Conservation (phyloP, 2,329 filamentous ascomycete genomes). For the Aspergillus clavatus region DNA sequence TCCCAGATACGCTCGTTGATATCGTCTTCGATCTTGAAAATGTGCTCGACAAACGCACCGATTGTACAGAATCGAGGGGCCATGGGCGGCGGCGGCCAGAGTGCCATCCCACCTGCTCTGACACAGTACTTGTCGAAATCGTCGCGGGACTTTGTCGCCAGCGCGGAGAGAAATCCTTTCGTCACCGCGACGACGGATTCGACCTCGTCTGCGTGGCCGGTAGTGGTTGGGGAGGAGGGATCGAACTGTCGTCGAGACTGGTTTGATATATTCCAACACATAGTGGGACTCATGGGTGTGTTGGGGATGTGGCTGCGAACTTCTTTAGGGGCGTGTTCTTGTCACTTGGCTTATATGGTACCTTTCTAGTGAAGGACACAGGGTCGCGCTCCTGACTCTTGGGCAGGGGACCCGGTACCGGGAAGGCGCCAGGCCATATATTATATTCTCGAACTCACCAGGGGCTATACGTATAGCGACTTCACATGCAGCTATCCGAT, state of each 20-base stretch:
- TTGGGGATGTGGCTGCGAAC: neutral
- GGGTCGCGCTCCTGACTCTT: neutral
- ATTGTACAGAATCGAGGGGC: conserved; percentile 34
- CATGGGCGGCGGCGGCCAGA: conserved; percentile 27
- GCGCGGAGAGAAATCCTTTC: conserved; percentile 27
- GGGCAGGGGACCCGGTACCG: neutral
- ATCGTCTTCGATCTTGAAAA: conserved; percentile 25
- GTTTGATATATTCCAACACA: conserved; percentile 14
- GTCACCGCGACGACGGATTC: conserved; percentile 25
- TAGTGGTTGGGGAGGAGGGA: neutral
- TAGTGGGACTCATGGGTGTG: conserved; percentile 3
- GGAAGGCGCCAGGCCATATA: neutral
- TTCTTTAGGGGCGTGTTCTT: neutral
- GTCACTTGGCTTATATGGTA: neutral
- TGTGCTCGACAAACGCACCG: conserved; percentile 31
- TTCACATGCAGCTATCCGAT: neutral
- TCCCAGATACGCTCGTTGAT: conserved; percentile 34
- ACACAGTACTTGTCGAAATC: conserved; percentile 34
- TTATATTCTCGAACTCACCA: neutral
- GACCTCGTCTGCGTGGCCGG: conserved; percentile 10
- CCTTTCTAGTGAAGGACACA: neutral
- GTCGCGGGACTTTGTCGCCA: conserved; percentile 26
- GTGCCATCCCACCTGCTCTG: conserved; percentile 31
- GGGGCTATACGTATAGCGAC: neutral
- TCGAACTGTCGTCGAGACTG: neutral